A percentile compares a stretch with the other conserved stretches of the same genome.
Conservation (phyloP, 208 protist species). For the Wallacemonas rigidus region DNA sequence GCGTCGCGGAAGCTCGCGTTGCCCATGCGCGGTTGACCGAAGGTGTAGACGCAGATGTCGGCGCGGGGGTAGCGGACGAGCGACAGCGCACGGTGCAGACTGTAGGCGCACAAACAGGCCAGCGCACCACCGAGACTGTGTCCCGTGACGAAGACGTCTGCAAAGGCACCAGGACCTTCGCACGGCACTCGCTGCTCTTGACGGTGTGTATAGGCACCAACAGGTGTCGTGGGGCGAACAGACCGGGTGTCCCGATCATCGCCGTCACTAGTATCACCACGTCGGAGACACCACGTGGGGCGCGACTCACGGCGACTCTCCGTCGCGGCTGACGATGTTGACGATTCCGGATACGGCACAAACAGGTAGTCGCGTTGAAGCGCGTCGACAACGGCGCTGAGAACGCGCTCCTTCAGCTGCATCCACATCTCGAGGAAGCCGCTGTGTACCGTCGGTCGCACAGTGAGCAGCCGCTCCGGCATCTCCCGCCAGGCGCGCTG, state of each 20-base stretch:
- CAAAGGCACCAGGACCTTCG: slow-evolving; percentile 17
- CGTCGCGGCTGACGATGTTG: background rate
- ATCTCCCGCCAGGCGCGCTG: slow-evolving; percentile 76
- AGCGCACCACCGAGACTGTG: slow-evolving; percentile 83
- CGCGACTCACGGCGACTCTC: background rate
- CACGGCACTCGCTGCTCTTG: background rate
- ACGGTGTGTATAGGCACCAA: no score
- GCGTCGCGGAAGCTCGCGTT: slow-evolving; percentile 66
- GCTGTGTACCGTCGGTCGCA: slow-evolving; percentile 62
- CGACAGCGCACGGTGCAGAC: slow-evolving; percentile 54
- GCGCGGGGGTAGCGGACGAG: slow-evolving; percentile 53
- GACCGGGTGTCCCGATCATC: no score
- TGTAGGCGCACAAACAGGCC: slow-evolving; percentile 82
- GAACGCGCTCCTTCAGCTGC: slow-evolving; percentile 60
- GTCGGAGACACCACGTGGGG: background rate
- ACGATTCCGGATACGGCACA: background rate
- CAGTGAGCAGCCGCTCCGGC: slow-evolving; percentile 32
- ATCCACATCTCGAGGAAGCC: slow-evolving; percentile 86
- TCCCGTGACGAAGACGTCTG: slow-evolving; percentile 67
- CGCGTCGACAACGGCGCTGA: slow-evolving; percentile 51
- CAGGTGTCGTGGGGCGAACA: no score
- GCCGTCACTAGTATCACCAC: background rate
- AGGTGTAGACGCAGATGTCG: slow-evolving; percentile 80
- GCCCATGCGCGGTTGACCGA: slow-evolving; percentile 78
- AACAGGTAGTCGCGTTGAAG: slow-evolving; percentile 24